Conservation (phyloP, 192 early-diverging fungal species). For the Umbelopsis sp. region DNA sequence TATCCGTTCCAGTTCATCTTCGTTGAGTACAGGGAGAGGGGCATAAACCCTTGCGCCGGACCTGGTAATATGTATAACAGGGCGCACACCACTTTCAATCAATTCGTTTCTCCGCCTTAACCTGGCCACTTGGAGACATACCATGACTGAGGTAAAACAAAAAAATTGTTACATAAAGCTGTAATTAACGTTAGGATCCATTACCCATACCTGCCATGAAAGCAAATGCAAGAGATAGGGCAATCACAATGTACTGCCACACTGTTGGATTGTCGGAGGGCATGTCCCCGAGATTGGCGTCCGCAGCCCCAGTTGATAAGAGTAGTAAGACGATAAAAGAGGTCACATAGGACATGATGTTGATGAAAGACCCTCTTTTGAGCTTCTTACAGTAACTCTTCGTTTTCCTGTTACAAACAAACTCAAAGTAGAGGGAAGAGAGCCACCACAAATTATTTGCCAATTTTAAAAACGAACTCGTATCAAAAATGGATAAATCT, state of each 20-base stretch:
- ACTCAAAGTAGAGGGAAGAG: background rate
- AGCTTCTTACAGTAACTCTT: too few species aligned
- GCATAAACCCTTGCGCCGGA: conserved; percentile 12
- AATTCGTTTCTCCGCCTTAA: conserved; percentile 10
- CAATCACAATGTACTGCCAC: conserved; percentile 14
- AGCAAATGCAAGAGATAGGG: background rate
- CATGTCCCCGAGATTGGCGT: background rate
- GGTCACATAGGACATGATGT: background rate
- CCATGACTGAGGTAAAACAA: background rate
- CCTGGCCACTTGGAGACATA: background rate
- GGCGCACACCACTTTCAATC: background rate
- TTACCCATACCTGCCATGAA: background rate
- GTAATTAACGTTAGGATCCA: too few species aligned
- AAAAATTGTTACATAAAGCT: background rate
- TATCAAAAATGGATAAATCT: too few species aligned
- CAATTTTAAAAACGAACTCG: background rate
- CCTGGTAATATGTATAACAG: background rate
- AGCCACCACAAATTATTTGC: background rate
- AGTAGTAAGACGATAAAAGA: background rate
- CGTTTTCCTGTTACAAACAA: background rate
- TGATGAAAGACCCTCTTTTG: background rate
- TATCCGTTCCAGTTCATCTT: background rate
- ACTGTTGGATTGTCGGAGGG: background rate
- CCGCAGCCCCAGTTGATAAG: too few species aligned
- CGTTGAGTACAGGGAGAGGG: background rate